Base-by-base conservation (phyloP, 441 rosid species). In the Rhodomyrtus psidioides region DNA sequence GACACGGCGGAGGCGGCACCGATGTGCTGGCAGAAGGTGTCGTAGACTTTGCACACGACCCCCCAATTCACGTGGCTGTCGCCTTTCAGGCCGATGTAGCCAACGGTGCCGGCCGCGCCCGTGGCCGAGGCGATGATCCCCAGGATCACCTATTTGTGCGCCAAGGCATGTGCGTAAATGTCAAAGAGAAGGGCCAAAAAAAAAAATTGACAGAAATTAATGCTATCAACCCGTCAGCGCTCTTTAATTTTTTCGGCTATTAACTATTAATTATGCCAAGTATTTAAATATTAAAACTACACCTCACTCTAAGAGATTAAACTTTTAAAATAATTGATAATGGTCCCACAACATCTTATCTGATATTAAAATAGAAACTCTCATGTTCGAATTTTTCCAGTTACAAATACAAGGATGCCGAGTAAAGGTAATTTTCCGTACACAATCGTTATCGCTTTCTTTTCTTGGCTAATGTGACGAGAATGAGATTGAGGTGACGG, bases 21-120 rank as follows among this genome's bases (percentile, higher is more conserved):
- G 17, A 86, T 62, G 70, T 83, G 75, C 26, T 83, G 70, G 75
- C 88, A 86, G 54, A 75, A 86, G 15, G 53, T 86, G 76, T 83
- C 88, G 0, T 74, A 86, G 54, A 70, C 57, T 5, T 23, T 17
- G 70, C 88, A 86, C 17, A 83, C 42, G 58, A 83, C 51, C 5
- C 76, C 53, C 88, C 88, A 86, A 0, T 26, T 13, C 6, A 2
- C 53, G n/a, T 86, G 88, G 85, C 26, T 21, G 57, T 86, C 15
- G 24, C 88, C 88, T 53, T 86, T 83, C n/a, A 28, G 34, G 24
- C 83, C 83, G 12, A 86, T 57, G 34, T 86, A 86, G 24, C 76
- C 83, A 15, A 86, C 83, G 6, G 85, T 82, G 53, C 83, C 83
- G 1, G 88, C 88, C 5, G 86, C 39, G 42, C 85, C 88, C 10